Conservation (phyloP, 2,329 filamentous ascomycete genomes). For the Macroventuria anomochaeta region DNA sequence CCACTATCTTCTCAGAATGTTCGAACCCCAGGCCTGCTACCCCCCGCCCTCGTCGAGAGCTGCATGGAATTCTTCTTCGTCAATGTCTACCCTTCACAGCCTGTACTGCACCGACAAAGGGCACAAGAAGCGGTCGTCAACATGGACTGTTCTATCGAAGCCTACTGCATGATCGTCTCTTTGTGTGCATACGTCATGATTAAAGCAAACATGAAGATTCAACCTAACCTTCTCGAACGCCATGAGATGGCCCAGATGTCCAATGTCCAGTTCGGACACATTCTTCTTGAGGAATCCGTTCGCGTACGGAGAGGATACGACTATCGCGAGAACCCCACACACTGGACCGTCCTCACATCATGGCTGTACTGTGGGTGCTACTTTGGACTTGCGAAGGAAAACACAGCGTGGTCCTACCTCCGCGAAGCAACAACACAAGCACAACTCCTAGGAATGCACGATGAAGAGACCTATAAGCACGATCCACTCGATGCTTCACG, state of each 20-base stretch:
- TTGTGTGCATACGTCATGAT: slow-evolving; percentile 60
- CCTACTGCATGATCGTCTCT: slow-evolving; percentile 63
- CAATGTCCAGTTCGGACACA: slow-evolving; percentile 57
- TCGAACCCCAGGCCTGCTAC: slow-evolving; percentile 57
- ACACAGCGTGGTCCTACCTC: slow-evolving; percentile 68
- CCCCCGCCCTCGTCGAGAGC: slow-evolving; percentile 57
- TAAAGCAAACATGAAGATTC: slow-evolving; percentile 55
- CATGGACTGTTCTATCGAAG: slow-evolving; percentile 61
- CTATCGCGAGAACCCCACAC: slow-evolving; percentile 62
- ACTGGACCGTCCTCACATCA: slow-evolving; percentile 66
- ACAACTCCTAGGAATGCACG: slow-evolving; percentile 64
- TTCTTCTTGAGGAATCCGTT: slow-evolving; percentile 65
- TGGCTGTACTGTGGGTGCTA: slow-evolving; percentile 68
- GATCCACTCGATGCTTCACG: slow-evolving; percentile 61
- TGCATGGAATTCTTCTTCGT: slow-evolving; percentile 68
- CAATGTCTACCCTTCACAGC: slow-evolving; percentile 69
- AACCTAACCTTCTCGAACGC: slow-evolving; percentile 56
- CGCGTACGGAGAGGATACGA: slow-evolving; percentile 63
- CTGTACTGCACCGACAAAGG: slow-evolving; percentile 60
- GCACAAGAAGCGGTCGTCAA: slow-evolving; percentile 61
- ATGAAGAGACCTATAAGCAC: slow-evolving; percentile 62
- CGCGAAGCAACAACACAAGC: slow-evolving; percentile 67
- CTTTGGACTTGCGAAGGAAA: slow-evolving; percentile 67
- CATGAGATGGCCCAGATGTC: slow-evolving; percentile 51
- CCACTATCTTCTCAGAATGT: slow-evolving; percentile 53